A percentile compares a stretch with the other conserved stretches of the same genome.
phyloP scores from a whole-genome alignment of 1,284 basidiomycete genomes.

The Cyathus olla region DNA sequence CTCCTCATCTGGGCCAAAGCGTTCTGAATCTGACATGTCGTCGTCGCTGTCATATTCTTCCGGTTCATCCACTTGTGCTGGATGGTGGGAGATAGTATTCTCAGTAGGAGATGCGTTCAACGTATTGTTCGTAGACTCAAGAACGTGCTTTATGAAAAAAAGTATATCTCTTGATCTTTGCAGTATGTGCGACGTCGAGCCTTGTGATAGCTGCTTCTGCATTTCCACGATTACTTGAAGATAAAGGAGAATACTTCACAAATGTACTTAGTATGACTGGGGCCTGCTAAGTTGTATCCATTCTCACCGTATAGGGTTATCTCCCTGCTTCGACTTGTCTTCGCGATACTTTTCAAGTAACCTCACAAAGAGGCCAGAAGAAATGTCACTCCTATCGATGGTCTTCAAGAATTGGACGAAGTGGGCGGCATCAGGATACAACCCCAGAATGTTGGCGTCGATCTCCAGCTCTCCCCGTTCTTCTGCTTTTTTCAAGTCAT shows the following conservation, averaged over 20 bases:
- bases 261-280: not conserved
- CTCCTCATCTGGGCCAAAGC: conserved; percentile 62
- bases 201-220: conserved; percentile 72
- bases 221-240: conserved; percentile 86
- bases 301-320: conserved; percentile 66
- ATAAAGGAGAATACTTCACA: conserved; percentile 62
- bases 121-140: conserved; percentile 42
- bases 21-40: conserved; percentile 57
- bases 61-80: conserved; percentile 42
- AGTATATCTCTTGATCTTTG: conserved; percentile 80
- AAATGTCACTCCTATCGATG: conserved; percentile 75
- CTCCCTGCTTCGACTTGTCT: conserved; percentile 51
- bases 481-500: conserved; percentile 53
- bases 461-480: conserved; percentile 57
- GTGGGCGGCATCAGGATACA: conserved; percentile 79
- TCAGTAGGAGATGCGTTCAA: conserved; percentile 9
- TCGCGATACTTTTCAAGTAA: conserved; percentile 79
- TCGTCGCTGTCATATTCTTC: conserved; percentile 67
- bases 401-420: conserved; percentile 75
- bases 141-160: conserved; percentile 82
- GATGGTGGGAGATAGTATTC: not conserved
- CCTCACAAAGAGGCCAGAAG: conserved; percentile 78
- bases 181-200: conserved; percentile 73
- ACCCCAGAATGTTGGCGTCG: conserved; percentile 69
- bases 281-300: not conserved